Conservation (phyloP, 2,329 filamentous ascomycete species). For the Microdochium bolleyi region DNA sequence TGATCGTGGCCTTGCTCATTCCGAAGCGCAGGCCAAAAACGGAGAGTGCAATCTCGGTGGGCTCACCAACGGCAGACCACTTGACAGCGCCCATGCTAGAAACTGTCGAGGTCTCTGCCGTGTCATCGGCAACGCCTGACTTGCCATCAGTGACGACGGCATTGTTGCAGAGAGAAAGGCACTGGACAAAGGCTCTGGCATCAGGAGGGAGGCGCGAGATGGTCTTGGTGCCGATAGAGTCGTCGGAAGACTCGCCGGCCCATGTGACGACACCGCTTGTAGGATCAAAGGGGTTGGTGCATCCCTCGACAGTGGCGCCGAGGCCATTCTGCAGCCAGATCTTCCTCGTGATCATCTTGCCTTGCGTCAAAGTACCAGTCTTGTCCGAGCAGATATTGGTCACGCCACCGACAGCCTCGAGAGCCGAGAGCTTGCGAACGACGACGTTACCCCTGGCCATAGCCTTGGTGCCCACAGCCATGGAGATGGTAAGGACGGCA, state of each 20-base stretch:
- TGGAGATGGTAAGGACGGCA: conserved; percentile 57
- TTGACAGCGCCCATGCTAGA: conserved; percentile 33
- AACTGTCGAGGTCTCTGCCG: conserved; percentile 37
- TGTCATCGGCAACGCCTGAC: conserved; percentile 23
- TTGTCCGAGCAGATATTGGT: conserved; percentile 66
- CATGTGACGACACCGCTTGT: conserved; percentile 44
- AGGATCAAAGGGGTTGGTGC: conserved; percentile 54
- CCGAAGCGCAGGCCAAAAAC: conserved; percentile 65
- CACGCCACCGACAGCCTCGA: conserved; percentile 62
- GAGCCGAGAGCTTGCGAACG: conserved; percentile 51
- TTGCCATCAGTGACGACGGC: conserved; percentile 39
- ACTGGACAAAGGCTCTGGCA: conserved; percentile 40
- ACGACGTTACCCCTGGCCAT: conserved; percentile 49
- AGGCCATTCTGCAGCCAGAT: conserved; percentile 51
- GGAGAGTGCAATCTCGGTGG: conserved; percentile 67
- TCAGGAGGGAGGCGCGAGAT: conserved; percentile 16
- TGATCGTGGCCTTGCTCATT: conserved; percentile 33
- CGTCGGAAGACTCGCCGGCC: conserved; percentile 22
- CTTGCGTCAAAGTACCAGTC: conserved; percentile 59
- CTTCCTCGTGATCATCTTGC: conserved; percentile 58
- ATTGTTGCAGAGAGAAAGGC: conserved; percentile 56
- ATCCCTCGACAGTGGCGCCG: conserved; percentile 42
- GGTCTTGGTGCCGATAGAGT: conserved; percentile 10
- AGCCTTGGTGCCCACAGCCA: conserved; percentile 45
- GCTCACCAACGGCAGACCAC: conserved; percentile 57